Conservation (phyloP, 352 stramenopile species). For the Pythium phragmiticola region DNA sequence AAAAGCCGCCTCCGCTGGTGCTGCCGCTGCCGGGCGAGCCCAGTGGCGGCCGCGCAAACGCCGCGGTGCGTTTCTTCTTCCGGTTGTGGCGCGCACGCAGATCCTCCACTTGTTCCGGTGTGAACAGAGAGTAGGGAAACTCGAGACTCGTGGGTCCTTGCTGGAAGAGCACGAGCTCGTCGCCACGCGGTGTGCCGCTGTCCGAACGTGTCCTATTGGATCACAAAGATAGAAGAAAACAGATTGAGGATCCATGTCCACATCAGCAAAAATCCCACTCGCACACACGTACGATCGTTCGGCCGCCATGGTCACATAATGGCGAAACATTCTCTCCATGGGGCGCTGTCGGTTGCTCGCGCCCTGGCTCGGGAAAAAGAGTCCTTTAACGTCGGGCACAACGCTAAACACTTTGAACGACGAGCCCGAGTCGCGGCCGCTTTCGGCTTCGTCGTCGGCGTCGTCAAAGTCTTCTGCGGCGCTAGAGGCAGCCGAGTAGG, state of each 20-base stretch:
- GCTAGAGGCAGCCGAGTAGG: constrained; percentile 5
- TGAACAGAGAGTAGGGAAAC: constrained; percentile 33
- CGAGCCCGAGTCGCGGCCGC: constrained; percentile 22
- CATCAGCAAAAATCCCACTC: neutral
- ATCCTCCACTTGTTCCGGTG: constrained; percentile 30
- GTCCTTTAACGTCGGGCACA: constrained; percentile 36
- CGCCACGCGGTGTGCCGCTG: constrained; percentile 13
- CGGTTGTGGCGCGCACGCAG: constrained; percentile 28
- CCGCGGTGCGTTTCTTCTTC: constrained; percentile 19
- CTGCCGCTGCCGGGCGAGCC: neutral
- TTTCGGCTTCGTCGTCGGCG: constrained; percentile 17
- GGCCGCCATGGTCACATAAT: constrained; percentile 45
- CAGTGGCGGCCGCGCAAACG: neutral
- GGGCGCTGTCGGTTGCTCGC: constrained; percentile 28
- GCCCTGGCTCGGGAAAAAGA: constrained; percentile 43
- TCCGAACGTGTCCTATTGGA: neutral
- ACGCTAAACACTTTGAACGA: constrained; percentile 39
- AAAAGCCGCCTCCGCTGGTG: neutral
- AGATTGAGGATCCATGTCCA: neutral
- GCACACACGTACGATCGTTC: constrained; percentile 31
- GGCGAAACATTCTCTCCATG: constrained; percentile 67
- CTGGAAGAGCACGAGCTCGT: constrained; percentile 30
- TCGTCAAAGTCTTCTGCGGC: constrained; percentile 22
- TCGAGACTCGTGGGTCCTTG: constrained; percentile 26
- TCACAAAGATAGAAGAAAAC: neutral